Evolutionary conservation across 768 basidiomycete genomes (phyloP), one percentile per base, ranked within the genome.

Genomic region (Tephrocybe sp.): DNA sequence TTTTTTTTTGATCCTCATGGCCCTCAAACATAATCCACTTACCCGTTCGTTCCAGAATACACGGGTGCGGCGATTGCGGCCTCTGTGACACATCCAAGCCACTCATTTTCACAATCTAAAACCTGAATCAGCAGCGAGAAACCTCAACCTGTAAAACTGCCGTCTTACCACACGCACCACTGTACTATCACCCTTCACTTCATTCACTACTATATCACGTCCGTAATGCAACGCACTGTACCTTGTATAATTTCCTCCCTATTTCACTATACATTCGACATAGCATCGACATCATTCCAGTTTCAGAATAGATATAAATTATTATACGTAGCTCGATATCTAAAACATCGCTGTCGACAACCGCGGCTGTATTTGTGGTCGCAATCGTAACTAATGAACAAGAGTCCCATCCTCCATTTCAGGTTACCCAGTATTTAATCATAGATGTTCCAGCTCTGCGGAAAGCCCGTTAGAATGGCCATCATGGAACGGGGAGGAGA

Each of bases 371-470:
- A 45, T 39, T 43, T 27, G 42, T 49, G 47, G 44, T 35, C 27
- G 44, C 24, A 2, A 25, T 38, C 31, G 25, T 51, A 40, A 35
- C 37, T 39, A 49, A 44, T 32, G 28, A 48, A 51, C 42, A 21
- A 46, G 32, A 43, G 47, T 28, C 37, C 35, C 37, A 40, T 24
- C 37, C 36, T 49, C 25, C 46, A 9, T 49, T n/a, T n/a, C n/a
- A n/a, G n/a, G n/a, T n/a, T n/a, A n/a, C n/a, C n/a, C n/a, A n/a
- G 28, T 27, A 32, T 27, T 21, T 36, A 34, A 18, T 63, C 57
- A 52, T 68, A 68, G 21, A 68, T 66, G 49, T 67, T 67, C 65
- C 65, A 67, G 51, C 56, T 67, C 65, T 67, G 47, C 16, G 53
- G 26, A 28, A 40, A 13, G 25, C 30, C 38, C 18, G 44, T 22